Evolutionary conservation across 148 eudicot species (phyloP), one percentile per base, ranked within the genome.

Genomic region (Persicaria tinctoria): DNA sequence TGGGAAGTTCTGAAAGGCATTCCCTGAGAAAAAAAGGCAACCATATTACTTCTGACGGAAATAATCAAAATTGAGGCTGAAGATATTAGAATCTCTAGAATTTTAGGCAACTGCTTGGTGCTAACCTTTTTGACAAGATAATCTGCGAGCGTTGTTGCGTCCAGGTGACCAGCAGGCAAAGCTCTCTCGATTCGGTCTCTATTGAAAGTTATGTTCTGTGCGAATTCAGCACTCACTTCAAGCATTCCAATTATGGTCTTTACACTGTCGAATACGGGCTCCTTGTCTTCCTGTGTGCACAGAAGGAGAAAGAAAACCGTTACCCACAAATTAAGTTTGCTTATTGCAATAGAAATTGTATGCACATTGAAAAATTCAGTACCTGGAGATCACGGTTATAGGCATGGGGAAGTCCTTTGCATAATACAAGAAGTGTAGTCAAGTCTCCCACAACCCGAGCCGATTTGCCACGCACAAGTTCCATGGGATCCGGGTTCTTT

Each of bases 401-500:
- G 76, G 99, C 97, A 12, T 83, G 95, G 72, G 97, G 97, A 80
- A 96, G 97, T 56, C 99, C 99, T 78, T 95, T 95, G 91, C 99
- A 95, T 76, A 95, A 76, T 54, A 92, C 96, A 80, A 95, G 97
- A 78, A 95, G 97, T 57, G 97, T 78, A 74, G 93, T 89, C 51
- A 92, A 77, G 83, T 90, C 97, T 55, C 99, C 97, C 7, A 96
- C 83, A 76, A 90, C 86, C 82, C 97, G 83, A 66, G 91, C 97
- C 73, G 97, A 92, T 84, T 96, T 96, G 38, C 99, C 99, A 53
- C 99, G 99, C 69, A 96, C 99, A 77, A 96, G 99, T 84, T 96
- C 99, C 99, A 96, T 96, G 46, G 99, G 97, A 81, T 96, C 99
- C 72, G 99, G 99, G 78, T 96, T 96, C 82, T 96, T 96, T 84